Percentiles rank a stretch among this genome's conserved stretches.
These are phyloP conservation scores for Sphagnurus paluster DNA, from an alignment of 1,284 basidiomycete species.

Conservation along the genomic window DNA sequence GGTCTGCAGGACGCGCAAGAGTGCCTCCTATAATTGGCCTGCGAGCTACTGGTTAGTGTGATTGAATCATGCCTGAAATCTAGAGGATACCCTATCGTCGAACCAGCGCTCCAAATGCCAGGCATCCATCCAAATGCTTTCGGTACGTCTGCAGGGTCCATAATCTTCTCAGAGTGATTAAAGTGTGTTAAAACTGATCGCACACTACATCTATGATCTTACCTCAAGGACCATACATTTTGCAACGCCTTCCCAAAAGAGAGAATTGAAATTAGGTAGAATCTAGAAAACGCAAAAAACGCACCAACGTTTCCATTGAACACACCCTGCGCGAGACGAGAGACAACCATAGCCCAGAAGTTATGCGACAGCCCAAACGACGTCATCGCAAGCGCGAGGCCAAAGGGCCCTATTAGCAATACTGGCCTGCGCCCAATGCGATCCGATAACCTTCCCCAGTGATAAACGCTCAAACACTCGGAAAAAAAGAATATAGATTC, in stretches of 20 bases:
- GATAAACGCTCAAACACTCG: constrained; percentile 36
- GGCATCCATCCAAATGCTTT: constrained; percentile 47
- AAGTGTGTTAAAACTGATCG: constrained; percentile 12
- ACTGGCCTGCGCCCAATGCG: constrained; percentile 36
- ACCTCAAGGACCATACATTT: constrained; percentile 50
- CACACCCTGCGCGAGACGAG: constrained; percentile 26
- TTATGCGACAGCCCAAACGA: constrained; percentile 35
- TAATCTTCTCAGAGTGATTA: constrained; percentile 25
- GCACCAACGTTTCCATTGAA: constrained; percentile 32
- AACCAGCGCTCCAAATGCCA: constrained; percentile 46
- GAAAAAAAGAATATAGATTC: constrained; percentile 37
- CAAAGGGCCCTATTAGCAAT: constrained; percentile 36
- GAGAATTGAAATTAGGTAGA: not conserved
- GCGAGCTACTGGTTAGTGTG: not conserved
- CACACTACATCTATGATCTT: constrained; percentile 19
- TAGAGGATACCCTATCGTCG: constrained; percentile 47
- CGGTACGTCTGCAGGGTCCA: constrained; percentile 46
- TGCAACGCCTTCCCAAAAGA: constrained; percentile 26
- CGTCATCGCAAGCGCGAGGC: constrained; percentile 33
- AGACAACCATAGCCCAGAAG: constrained; percentile 20
- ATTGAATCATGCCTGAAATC: not conserved
- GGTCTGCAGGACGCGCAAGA: constrained; percentile 11
- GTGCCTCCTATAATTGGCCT: constrained; percentile 35
- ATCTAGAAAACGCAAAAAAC: not conserved
- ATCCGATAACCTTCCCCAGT: constrained; percentile 40